Percentiles rank a stretch among this genome's conserved stretches.
Conservation (phyloP, 495 filamentous ascomycete species). For the Penicillium arizonense region DNA sequence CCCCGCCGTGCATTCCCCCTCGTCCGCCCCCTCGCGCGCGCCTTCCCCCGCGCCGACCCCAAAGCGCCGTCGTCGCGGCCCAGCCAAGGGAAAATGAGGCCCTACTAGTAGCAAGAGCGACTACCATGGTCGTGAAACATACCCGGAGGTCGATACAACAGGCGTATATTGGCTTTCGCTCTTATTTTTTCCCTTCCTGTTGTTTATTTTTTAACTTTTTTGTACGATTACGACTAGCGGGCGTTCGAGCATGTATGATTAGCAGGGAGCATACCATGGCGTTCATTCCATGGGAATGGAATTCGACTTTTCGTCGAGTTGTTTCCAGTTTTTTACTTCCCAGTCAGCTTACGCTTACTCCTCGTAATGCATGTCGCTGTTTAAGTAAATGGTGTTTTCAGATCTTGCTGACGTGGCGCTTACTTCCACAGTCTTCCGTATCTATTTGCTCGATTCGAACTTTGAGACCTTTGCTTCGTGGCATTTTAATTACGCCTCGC, state of each 20-base stretch:
- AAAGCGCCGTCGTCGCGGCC: conserved; percentile 1
- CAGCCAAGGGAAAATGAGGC: not conserved
- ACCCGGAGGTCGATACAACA: not conserved
- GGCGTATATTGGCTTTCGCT: too few species aligned
- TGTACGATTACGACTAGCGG: conserved; percentile 1
- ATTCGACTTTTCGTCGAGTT: too few species aligned
- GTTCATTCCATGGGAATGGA: not conserved
- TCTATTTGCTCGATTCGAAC: too few species aligned
- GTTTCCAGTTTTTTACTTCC: too few species aligned
- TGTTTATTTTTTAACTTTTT: not conserved
- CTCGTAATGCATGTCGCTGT: too few species aligned
- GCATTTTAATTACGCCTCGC: too few species aligned
- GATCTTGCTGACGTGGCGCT: too few species aligned
- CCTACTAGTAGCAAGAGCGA: not conserved
- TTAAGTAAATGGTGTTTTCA: too few species aligned
- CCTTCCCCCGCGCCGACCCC: not conserved
- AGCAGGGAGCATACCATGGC: conserved; percentile 7
- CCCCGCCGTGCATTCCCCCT: not conserved
- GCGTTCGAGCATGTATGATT: conserved; percentile 6
- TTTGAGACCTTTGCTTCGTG: too few species aligned
- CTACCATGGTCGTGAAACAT: not conserved
- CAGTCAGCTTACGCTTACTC: too few species aligned
- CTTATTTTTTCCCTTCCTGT: not conserved
- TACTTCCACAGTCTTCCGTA: too few species aligned
- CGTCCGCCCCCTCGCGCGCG: not conserved